Evolutionary conservation across 345 rosid species (phyloP).

Genomic region (Sisymbrium irio): DNA sequence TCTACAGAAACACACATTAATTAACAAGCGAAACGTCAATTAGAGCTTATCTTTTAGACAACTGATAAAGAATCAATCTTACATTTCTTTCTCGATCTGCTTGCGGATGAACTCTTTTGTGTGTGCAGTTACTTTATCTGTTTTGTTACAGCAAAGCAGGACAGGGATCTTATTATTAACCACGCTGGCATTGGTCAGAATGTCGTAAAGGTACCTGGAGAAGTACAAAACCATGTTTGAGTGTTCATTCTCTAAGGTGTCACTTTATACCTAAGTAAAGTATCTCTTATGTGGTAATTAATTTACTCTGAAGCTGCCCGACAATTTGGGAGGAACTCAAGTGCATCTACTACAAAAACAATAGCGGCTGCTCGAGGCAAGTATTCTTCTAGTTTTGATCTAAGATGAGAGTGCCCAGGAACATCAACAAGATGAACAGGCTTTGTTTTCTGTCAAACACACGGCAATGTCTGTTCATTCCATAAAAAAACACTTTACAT

Average conservation of each 20-base stretch:
- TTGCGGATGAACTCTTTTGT: conserved; percentile 86
- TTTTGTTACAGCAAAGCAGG: conserved; percentile 84
- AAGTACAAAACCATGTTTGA: neutral
- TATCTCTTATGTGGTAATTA: neutral
- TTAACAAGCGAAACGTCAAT: neutral
- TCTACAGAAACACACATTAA: conserved; percentile 19
- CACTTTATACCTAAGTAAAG: neutral
- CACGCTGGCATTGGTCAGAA: conserved; percentile 73
- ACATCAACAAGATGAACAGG: conserved; percentile 89
- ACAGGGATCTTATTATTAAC: conserved; percentile 75
- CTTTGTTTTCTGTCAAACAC: conserved; percentile 49
- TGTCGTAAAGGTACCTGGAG: conserved; percentile 79
- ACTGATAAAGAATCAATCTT: conserved; percentile 12
- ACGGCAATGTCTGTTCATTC: neutral
- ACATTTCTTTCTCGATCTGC: conserved; percentile 97
- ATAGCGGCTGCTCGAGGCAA: conserved; percentile 84
- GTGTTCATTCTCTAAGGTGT: neutral
- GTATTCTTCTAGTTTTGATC: conserved; percentile 74
- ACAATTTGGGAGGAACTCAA: conserved; percentile 79
- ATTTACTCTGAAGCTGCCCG: conserved; percentile 71
- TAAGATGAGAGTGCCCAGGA: conserved; percentile 92
- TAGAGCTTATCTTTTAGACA: neutral
- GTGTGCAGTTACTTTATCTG: conserved; percentile 94
- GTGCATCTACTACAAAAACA: conserved; percentile 83
- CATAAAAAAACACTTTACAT: neutral